Base-by-base conservation (phyloP, 2,329 filamentous ascomycete species). In the Microdochium nivale region DNA sequence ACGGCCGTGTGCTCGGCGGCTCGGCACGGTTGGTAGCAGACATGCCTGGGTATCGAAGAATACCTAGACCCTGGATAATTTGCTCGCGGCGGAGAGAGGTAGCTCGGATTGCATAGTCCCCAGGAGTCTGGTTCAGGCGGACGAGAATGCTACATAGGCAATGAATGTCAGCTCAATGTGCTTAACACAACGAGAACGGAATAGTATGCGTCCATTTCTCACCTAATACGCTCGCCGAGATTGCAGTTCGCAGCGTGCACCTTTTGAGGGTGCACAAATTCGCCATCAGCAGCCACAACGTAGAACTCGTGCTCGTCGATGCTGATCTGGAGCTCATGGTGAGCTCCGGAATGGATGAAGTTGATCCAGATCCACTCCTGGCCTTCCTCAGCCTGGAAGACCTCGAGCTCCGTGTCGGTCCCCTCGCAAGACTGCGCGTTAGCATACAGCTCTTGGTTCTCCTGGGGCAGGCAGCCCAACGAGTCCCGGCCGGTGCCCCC, bases 381-480 rank as follows among this genome's bases (percentile, higher is more conserved):
- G 13, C 54, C 55, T 30, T 49, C 25, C 49, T 33, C 21, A 1
- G 52, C 49, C 21, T 53, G 46, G 21, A 54, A 33, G 9, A 57
- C 47, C 49, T 57, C 55, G 4, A 57, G 54, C 3, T 49, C 49
- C 2, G 52, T 49, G 21, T 53, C 48, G 25, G 55, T 57, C 10
- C 50, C 52, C 25, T 52, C 37, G 14, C 55, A 57, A 24, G 21
- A 16, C 35, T 54, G 52, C 47, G 50, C 49, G 25, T 55, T 55
- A n/a, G 52, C 16, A 49, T 51, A 55, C 11, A 50, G 10, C 0
- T 37, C 50, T 32, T 55, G 54, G 3, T 33, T 19, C 25, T 47
- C 48, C 48, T 55, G 54, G 24, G 40, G 9, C 27, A 85, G 27
- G 21, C 55, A 57, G 9, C 55, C 55, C 5, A 55, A 44, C 13